These are phyloP conservation scores for Pichia norvegensis DNA, from an alignment of 1,139 yeast species.

Conservation along the genomic window DNA sequence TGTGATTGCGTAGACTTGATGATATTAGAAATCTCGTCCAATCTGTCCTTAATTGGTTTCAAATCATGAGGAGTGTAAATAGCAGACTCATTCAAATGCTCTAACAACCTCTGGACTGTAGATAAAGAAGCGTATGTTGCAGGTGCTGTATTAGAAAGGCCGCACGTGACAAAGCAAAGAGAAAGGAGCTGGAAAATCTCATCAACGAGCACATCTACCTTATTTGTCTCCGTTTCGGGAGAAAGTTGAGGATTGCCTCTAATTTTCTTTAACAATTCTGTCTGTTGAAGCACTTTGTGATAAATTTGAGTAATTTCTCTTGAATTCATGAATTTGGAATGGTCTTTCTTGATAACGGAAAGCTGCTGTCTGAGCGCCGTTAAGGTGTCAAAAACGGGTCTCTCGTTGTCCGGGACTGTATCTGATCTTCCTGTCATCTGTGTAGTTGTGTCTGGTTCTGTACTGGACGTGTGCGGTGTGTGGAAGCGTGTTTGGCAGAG, in stretches of 20 bases:
- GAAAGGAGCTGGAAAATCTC: constrained; percentile 85
- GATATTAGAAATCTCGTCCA: constrained; percentile 59
- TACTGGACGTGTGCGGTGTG: background rate
- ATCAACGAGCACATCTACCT: constrained; percentile 67
- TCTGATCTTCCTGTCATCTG: constrained; percentile 9
- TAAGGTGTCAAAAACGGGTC: constrained; percentile 41
- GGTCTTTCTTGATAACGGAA: constrained; percentile 54
- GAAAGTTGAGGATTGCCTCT: constrained; percentile 24
- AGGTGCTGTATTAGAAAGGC: constrained; percentile 82
- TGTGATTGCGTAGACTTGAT: constrained; percentile 31
- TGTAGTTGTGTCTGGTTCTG: background rate
- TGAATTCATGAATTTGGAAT: constrained; percentile 55
- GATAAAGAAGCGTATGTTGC: constrained; percentile 86
- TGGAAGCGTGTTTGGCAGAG: background rate
- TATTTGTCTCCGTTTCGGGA: constrained; percentile 13
- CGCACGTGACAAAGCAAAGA: constrained; percentile 83
- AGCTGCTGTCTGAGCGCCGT: constrained; percentile 41
- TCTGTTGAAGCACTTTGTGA: constrained; percentile 32
- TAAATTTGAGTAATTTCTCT: constrained; percentile 48
- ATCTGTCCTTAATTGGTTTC: constrained; percentile 61
- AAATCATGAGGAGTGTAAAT: constrained; percentile 81
- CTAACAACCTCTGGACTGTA: constrained; percentile 74
- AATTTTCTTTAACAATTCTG: constrained; percentile 16
- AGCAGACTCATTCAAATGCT: constrained; percentile 71
- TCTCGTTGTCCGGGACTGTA: constrained; percentile 47